These are phyloP conservation scores for Physaria fendleri DNA, from an alignment of 345 rosid species.

Conservation along the genomic window DNA sequence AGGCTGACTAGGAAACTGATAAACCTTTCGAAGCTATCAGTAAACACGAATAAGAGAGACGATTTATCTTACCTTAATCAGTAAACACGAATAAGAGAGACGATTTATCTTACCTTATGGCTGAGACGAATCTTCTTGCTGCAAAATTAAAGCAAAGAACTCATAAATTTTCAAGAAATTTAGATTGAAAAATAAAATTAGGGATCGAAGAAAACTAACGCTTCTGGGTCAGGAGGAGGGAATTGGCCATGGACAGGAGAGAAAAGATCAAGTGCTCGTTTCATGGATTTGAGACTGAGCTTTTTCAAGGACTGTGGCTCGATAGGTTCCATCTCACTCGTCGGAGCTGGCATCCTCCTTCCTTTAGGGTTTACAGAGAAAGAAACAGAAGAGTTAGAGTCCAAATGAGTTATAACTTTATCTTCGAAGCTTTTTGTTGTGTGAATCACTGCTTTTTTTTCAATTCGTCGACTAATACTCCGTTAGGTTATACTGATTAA, in stretches of 20 bases:
- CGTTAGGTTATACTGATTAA: no score
- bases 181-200: background rate
- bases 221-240: slow-evolving; percentile 71
- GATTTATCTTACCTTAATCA: no score
- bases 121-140: slow-evolving; percentile 77
- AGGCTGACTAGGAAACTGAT: background rate
- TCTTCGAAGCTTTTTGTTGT: no score
- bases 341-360: slow-evolving; percentile 40
- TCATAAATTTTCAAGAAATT: background rate
- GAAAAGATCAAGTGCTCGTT: slow-evolving; percentile 86
- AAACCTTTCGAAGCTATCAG: background rate
- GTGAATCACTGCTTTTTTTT: no score
- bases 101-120: slow-evolving; percentile 90
- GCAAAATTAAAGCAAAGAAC: slow-evolving; percentile 15
- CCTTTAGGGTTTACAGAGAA: slow-evolving; percentile 24
- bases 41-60: no score
- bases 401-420: no score
- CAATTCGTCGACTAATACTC: no score
- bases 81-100: no score
- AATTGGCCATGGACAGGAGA: slow-evolving; percentile 66
- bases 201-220: slow-evolving; percentile 39
- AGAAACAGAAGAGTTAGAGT: background rate
- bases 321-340: slow-evolving; percentile 71
- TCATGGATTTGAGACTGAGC: slow-evolving; percentile 76
- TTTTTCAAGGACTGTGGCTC: slow-evolving; percentile 90